These are phyloP conservation scores for Coemansia sp. DNA, from an alignment of 192 early-diverging fungal genomes.

Conservation along the genomic window DNA sequence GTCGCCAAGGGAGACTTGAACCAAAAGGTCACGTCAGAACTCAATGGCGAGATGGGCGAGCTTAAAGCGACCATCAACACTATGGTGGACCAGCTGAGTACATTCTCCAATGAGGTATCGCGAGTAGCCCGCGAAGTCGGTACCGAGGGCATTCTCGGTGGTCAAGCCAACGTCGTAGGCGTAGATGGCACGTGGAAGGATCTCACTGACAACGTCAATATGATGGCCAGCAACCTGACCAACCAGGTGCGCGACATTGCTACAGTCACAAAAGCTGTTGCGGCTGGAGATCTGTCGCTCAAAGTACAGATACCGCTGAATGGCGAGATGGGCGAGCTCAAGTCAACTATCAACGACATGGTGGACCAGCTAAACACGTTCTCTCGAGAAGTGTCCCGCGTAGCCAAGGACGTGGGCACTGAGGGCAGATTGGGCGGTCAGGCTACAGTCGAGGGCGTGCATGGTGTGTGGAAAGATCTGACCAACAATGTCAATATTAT, in stretches of 20 bases:
- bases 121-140: constrained; percentile 64
- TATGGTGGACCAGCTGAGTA: constrained; percentile 60
- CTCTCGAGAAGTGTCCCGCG: constrained; percentile 65
- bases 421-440: constrained; percentile 67
- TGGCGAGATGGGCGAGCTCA: constrained; percentile 64
- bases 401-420: constrained; percentile 65
- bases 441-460: constrained; percentile 47
- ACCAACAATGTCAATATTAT: constrained; percentile 64
- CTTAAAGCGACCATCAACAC: constrained; percentile 60
- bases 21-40: constrained; percentile 56
- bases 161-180: constrained; percentile 56
- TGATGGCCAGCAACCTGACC: constrained; percentile 62
- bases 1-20: constrained; percentile 62
- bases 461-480: constrained; percentile 61
- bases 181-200: constrained; percentile 67
- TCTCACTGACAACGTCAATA: constrained; percentile 64
- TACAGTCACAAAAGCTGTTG: constrained; percentile 58
- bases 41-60: constrained; percentile 62
- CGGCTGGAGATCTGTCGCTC: constrained; percentile 55
- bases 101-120: constrained; percentile 62
- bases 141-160: constrained; percentile 63
- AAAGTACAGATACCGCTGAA: constrained; percentile 52
- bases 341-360: constrained; percentile 66
- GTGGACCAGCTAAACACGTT: constrained; percentile 60
- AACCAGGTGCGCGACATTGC: constrained; percentile 63